Conservation (phyloP, 2,329 filamentous ascomycete species). For the Exophiala aquamarina region DNA sequence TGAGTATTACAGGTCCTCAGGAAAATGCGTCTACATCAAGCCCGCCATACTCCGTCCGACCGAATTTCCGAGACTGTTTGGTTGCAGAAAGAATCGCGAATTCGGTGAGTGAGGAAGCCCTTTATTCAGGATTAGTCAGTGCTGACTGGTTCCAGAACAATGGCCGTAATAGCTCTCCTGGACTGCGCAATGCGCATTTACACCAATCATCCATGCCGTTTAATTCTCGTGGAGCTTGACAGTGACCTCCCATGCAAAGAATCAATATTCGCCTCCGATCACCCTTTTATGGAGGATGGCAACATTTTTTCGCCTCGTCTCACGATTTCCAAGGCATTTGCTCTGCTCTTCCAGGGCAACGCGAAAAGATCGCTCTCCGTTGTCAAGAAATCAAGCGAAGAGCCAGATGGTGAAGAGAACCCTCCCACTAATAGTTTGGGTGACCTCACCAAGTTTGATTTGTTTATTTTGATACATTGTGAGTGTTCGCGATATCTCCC, state of each 20-base stretch:
- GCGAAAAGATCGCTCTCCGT: slow-evolving; percentile 16
- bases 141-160: slow-evolving; percentile 32
- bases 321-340: slow-evolving; percentile 40
- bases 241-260: slow-evolving; percentile 46
- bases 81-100: slow-evolving; percentile 46
- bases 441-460: slow-evolving; percentile 38
- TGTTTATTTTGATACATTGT: slow-evolving; percentile 46
- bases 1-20: slow-evolving; percentile 36
- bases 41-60: slow-evolving; percentile 40
- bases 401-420: slow-evolving; percentile 10
- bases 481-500: slow-evolving; percentile 17
- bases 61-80: slow-evolving; percentile 39
- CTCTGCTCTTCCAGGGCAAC: slow-evolving; percentile 35
- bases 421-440: neutral
- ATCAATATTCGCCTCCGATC: slow-evolving; percentile 38
- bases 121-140: no score
- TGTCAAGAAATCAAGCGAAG: slow-evolving; percentile 13
- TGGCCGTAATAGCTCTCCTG: slow-evolving; percentile 41
- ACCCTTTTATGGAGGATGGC: slow-evolving; percentile 43
- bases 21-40: slow-evolving; percentile 38
- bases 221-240: slow-evolving; percentile 41
- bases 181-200: slow-evolving; percentile 48
- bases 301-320: slow-evolving; percentile 39
- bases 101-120: slow-evolving; percentile 35
- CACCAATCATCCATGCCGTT: slow-evolving; percentile 45